phyloP scores from a whole-genome alignment of 2,329 filamentous ascomycete species.

The Xylariomycetidae sp. region DNA sequence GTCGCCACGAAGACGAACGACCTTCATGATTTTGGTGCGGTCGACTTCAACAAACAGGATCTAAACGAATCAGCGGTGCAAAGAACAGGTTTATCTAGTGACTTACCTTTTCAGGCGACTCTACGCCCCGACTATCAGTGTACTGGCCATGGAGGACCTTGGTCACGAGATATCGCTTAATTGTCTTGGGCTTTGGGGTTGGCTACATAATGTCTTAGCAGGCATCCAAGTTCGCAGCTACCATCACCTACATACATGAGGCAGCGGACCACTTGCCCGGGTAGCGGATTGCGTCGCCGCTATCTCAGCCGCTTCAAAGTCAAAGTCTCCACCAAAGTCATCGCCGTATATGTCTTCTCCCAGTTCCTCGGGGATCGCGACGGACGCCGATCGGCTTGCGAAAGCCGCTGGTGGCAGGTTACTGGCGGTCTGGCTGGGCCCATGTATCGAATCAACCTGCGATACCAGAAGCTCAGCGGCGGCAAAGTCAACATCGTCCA shows the following conservation, averaged over 20 bases:
- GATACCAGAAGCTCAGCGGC: constrained; percentile 38
- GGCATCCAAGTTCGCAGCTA: constrained; percentile 24
- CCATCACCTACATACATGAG: constrained; percentile 47
- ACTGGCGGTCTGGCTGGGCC: constrained; percentile 8
- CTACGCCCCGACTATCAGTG: constrained; percentile 53
- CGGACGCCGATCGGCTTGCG: constrained; percentile 5
- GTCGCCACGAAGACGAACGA: constrained; percentile 72
- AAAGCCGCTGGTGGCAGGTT: constrained; percentile 12
- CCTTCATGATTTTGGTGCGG: constrained; percentile 56
- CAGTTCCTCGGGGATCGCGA: constrained; percentile 28
- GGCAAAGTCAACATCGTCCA: constrained; percentile 56
- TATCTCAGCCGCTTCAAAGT: constrained; percentile 71
- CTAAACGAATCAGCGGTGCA: constrained; percentile 36
- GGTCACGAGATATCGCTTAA: constrained; percentile 81
- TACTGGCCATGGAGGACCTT: constrained; percentile 67
- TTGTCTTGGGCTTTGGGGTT: constrained; percentile 61
- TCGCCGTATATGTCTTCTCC: constrained; percentile 53
- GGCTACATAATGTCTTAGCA: constrained; percentile 65
- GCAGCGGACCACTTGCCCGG: constrained; percentile 24
- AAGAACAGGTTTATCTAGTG: no score
- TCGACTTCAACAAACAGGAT: constrained; percentile 79
- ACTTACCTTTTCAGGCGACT: constrained; percentile 65
- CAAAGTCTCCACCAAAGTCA: constrained; percentile 67
- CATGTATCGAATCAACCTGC: constrained; percentile 25
- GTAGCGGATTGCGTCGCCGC: constrained; percentile 62